Evolutionary conservation across 371 early-diverging fungal genomes (phyloP).

Genomic region (Apophysomyces elegans): DNA sequence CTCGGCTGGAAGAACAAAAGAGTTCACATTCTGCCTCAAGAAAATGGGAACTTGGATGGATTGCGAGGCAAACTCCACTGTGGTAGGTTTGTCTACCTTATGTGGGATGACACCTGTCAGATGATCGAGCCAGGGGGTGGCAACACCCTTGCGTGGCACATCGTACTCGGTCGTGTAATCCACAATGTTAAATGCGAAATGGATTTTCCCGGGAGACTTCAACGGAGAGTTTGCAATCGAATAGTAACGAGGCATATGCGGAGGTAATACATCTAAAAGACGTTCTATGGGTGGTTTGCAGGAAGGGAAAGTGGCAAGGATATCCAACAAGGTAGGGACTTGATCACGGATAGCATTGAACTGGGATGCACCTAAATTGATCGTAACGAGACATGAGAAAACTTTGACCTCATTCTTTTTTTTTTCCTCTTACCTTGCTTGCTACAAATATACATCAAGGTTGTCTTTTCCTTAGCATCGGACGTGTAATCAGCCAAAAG

Average conservation of each 20-base stretch:
- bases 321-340: slow-evolving; percentile 73
- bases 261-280: slow-evolving; percentile 79
- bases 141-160: slow-evolving; percentile 72
- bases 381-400: neutral
- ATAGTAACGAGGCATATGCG: slow-evolving; percentile 86
- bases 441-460: slow-evolving; percentile 77
- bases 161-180: slow-evolving; percentile 59
- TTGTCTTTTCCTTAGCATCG: slow-evolving; percentile 68
- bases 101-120: slow-evolving; percentile 49
- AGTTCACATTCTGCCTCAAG: slow-evolving; percentile 54
- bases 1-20: slow-evolving; percentile 65
- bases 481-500: slow-evolving; percentile 79
- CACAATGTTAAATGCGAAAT: slow-evolving; percentile 89
- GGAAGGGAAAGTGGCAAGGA: slow-evolving; percentile 78
- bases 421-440: slow-evolving; percentile 60
- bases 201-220: slow-evolving; percentile 51
- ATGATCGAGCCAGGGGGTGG: slow-evolving; percentile 81
- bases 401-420: neutral
- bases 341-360: slow-evolving; percentile 73
- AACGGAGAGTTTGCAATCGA: slow-evolving; percentile 79
- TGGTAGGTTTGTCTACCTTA: slow-evolving; percentile 19
- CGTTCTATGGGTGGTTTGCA: slow-evolving; percentile 63
- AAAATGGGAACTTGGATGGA: slow-evolving; percentile 54
- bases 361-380: slow-evolving; percentile 53
- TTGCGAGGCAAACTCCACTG: slow-evolving; percentile 24